Evolutionary conservation across 768 basidiomycete species (phyloP).

Genomic region (Daedalea quercina): DNA sequence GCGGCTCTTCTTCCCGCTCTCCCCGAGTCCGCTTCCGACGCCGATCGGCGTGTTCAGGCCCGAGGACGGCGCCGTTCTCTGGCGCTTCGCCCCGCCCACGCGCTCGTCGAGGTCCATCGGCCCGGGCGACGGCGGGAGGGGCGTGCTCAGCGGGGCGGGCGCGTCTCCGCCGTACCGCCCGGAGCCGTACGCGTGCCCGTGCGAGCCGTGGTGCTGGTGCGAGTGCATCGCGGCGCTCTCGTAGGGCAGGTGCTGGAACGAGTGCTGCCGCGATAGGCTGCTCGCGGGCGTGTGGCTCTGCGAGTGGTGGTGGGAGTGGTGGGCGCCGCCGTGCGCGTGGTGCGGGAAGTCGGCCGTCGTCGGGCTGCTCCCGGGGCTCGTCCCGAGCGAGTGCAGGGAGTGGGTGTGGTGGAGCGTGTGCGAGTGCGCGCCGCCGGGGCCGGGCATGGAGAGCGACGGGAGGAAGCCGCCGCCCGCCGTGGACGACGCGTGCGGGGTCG

Average conservation of each 20-base stretch:
- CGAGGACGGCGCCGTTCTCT: slow-evolving; percentile 31
- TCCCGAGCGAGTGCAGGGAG: slow-evolving; percentile 34
- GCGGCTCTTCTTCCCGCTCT: slow-evolving; percentile 26
- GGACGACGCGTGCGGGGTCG: slow-evolving; percentile 31
- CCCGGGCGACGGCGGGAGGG: slow-evolving; percentile 28
- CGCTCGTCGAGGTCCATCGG: slow-evolving; percentile 22
- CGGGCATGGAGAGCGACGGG: slow-evolving; percentile 31
- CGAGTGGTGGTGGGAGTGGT: slow-evolving; percentile 53
- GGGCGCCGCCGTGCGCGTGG: slow-evolving; percentile 20
- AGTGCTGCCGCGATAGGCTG: slow-evolving; percentile 50
- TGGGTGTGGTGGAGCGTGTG: slow-evolving; percentile 21
- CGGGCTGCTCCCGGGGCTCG: slow-evolving; percentile 44
- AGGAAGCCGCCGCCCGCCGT: slow-evolving; percentile 18
- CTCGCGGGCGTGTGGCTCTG: slow-evolving; percentile 30
- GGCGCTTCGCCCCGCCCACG: slow-evolving; percentile 39
- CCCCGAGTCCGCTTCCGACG: slow-evolving; percentile 3
- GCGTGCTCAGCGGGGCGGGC: slow-evolving; percentile 20
- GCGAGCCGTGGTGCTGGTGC: slow-evolving; percentile 9
- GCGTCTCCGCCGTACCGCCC: slow-evolving; percentile 23
- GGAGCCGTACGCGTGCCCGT: slow-evolving; percentile 6
- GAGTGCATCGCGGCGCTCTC: slow-evolving; percentile 7
- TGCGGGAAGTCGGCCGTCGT: slow-evolving; percentile 42
- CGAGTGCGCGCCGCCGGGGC: background rate
- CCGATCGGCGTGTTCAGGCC: slow-evolving; percentile 1
- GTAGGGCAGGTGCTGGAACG: slow-evolving; percentile 49